These are phyloP conservation scores for Plasmopara halstedii DNA, from an alignment of 352 stramenopile species.

Conservation along the genomic window DNA sequence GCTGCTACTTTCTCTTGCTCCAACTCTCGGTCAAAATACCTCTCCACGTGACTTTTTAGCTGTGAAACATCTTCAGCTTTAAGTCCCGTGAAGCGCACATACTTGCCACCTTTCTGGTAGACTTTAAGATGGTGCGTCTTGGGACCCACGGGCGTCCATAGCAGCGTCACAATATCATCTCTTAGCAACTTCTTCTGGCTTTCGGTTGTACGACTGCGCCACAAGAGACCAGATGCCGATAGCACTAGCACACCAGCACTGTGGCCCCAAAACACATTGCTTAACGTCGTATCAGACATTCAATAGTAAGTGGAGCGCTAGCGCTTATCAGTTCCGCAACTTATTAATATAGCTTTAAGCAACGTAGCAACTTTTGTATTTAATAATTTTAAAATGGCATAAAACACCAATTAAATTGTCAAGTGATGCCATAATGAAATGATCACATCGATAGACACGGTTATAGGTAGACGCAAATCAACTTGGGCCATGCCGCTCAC, in stretches of 20 bases:
- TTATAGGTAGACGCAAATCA: no score
- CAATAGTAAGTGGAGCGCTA: neutral
- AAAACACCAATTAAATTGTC: no score
- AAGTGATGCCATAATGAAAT: no score
- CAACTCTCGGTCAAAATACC: conserved; percentile 83
- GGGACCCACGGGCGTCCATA: conserved; percentile 72
- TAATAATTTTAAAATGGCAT: no score
- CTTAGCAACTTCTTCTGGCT: conserved; percentile 81
- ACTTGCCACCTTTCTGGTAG: conserved; percentile 78
- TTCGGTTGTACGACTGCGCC: conserved; percentile 70
- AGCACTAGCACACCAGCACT: conserved; percentile 77
- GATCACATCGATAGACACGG: no score
- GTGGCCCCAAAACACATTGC: conserved; percentile 84
- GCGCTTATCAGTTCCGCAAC: no score
- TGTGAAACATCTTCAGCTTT: conserved; percentile 56
- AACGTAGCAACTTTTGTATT: no score
- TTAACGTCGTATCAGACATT: conserved; percentile 72
- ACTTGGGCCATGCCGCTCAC: no score
- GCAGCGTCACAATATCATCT: conserved; percentile 80
- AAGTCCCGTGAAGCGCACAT: conserved; percentile 78
- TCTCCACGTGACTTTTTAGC: conserved; percentile 64
- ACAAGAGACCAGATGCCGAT: conserved; percentile 60
- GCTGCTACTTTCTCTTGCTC: conserved; percentile 86
- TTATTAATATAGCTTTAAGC: no score
- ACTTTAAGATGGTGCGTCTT: conserved; percentile 83